Evolutionary conservation across 192 early-diverging fungal genomes (phyloP), one percentile per base, ranked within the genome.

Genomic region (Podochytrium sp.): DNA sequence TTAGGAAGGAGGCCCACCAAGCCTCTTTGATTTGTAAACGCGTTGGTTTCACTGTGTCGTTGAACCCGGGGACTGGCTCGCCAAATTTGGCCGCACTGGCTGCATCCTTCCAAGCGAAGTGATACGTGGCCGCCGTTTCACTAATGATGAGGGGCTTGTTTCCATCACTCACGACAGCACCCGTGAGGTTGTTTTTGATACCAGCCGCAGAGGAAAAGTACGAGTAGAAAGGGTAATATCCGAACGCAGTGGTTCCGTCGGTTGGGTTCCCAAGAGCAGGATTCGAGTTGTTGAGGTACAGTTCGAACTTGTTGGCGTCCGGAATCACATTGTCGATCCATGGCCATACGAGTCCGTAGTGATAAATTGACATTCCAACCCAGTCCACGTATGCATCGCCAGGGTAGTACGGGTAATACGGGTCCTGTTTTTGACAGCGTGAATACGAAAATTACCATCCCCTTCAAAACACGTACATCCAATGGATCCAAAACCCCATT

Each of bases 341-440:
- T 3, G 6, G 6, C 32, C 23, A 53, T 0, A 35, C 43, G 18
- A 16, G 23, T 53, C 32, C 65, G 34, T 50, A 75, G 62, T 75
- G 74, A 51, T 75, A 75, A 29, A 75, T 59, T 27, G 64, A 67
- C 12, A 75, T 55, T 18, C 74, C 74, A 34, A 75, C 74, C 74
- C 69, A 71, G 38, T 71, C 69, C 12, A 71, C 69, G 57, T 60
- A 60, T 10, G 58, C 69, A 38, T 71, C 69, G 4, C 69, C 69
- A 60, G 69, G 69, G 56, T 71, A 71, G 69, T 59, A 71, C 18
- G 69, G 69, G 27, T 41, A 16, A 33, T 71, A 71, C 38, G 69
- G 69, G 37, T 71, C 43, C 65, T 66, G 43, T 29, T 16, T 23
- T 18, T 29, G 20, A 34, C 12, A 20, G 1, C 30, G 20, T 39